Evolutionary conservation across 2,329 filamentous ascomycete species (phyloP).

Genomic region (Aspergillus caelatus): DNA sequence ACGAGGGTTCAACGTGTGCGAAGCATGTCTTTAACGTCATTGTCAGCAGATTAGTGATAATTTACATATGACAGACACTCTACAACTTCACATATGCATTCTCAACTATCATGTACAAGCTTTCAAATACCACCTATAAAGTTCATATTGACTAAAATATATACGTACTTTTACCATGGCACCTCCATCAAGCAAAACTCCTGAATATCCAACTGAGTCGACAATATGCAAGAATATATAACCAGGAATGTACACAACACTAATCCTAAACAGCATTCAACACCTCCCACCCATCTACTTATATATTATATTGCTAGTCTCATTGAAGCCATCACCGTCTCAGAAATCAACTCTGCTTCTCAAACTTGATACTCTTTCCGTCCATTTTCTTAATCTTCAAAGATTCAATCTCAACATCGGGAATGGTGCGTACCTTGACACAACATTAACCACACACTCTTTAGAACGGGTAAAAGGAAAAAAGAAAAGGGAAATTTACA

Average conservation of each 20-base stretch:
- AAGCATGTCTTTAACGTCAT: not conserved
- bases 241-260: not conserved
- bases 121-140: not conserved
- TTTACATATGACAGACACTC: not conserved
- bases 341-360: not conserved
- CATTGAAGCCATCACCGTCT: not conserved
- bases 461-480: not conserved
- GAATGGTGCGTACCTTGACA: conserved; percentile 28
- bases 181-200: not conserved
- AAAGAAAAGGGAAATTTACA: conserved; percentile 18
- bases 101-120: no score
- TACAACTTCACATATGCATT: not conserved
- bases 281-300: not conserved
- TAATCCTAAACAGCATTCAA: not conserved
- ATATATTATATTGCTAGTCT: not conserved
- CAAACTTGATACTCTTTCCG: not conserved
- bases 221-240: not conserved
- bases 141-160: not conserved
- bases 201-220: not conserved
- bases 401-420: conserved; percentile 27
- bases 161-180: not conserved
- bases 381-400: conserved; percentile 30
- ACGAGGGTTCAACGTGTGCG: not conserved
- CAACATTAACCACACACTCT: not conserved
- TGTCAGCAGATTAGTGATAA: not conserved